These are phyloP conservation scores for Aspergillus japonicus DNA, from an alignment of 2,329 filamentous ascomycete species.

Conservation along the genomic window DNA sequence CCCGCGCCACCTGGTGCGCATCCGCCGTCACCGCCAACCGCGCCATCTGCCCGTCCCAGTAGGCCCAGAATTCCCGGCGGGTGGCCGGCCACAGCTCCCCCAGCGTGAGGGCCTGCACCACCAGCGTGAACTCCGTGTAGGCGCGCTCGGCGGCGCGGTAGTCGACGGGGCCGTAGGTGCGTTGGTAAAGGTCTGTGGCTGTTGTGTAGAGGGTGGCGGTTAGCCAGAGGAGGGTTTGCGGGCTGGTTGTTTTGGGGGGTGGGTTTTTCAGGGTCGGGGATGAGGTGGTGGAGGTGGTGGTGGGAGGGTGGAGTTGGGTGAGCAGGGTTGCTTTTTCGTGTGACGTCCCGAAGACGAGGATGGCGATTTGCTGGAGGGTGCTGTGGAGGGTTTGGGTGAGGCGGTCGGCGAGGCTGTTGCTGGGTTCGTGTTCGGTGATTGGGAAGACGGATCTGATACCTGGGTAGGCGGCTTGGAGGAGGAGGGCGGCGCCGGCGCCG, in stretches of 20 bases:
- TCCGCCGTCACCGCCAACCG: constrained; percentile 29
- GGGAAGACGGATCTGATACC: constrained; percentile 12
- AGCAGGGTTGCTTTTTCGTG: constrained; percentile 32
- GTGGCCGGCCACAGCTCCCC: constrained; percentile 31
- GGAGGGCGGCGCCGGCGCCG: constrained; percentile 34
- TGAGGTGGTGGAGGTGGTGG: constrained; percentile 21
- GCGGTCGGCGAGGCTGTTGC: constrained; percentile 27
- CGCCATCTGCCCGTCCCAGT: constrained; percentile 35
- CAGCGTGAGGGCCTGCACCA: constrained; percentile 29
- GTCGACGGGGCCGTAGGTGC: constrained; percentile 34
- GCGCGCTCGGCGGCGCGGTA: constrained; percentile 32
- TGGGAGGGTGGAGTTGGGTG: constrained; percentile 26
- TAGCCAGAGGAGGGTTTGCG: constrained; percentile 27
- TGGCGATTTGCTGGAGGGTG: constrained; percentile 36
- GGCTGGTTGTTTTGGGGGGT: constrained; percentile 18
- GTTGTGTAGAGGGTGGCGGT: constrained; percentile 38
- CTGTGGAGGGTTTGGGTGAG: constrained; percentile 32
- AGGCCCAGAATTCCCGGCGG: constrained; percentile 36
- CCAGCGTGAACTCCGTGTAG: constrained; percentile 32
- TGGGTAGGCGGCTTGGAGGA: constrained; percentile 36
- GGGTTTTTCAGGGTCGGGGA: constrained; percentile 18
- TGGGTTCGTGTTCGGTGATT: constrained; percentile 12
- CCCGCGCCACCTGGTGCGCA: constrained; percentile 31
- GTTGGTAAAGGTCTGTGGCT: constrained; percentile 38
- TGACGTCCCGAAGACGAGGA: constrained; percentile 32